phyloP scores from a whole-genome alignment of 1,284 basidiomycete species.

The Abortiporus biennis region DNA sequence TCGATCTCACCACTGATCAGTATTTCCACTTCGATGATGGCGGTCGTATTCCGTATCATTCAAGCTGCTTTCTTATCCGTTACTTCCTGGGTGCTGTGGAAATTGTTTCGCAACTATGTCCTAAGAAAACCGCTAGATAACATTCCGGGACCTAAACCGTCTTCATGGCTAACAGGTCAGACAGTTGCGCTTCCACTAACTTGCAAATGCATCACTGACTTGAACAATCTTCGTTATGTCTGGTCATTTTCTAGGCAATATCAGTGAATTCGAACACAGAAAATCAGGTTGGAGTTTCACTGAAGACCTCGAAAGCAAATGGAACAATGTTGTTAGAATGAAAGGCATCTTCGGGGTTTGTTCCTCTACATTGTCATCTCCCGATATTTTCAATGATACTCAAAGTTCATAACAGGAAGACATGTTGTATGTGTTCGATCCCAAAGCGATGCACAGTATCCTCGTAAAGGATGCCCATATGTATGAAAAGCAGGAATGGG shows the following conservation, averaged over 20 bases:
- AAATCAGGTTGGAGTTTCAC: not conserved
- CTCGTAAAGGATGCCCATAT: conserved; percentile 2
- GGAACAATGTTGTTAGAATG: not conserved
- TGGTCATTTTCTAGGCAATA: not conserved
- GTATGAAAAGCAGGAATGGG: not conserved
- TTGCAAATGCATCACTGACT: not conserved
- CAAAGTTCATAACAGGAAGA: conserved; percentile 28
- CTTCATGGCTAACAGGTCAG: conserved; percentile 2
- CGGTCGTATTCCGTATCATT: too few species aligned
- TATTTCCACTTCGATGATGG: too few species aligned
- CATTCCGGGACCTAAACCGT: not conserved
- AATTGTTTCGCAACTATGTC: not conserved
- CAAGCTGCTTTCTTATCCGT: too few species aligned
- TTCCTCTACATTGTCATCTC: too few species aligned
- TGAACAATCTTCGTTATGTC: too few species aligned
- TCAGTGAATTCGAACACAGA: not conserved
- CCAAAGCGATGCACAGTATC: conserved; percentile 1
- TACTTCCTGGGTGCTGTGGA: too few species aligned
- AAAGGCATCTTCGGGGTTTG: not conserved
- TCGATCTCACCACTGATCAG: too few species aligned
- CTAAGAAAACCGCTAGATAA: not conserved
- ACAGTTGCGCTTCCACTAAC: too few species aligned
- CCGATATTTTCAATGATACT: conserved; percentile 13
- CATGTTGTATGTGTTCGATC: conserved; percentile 5
- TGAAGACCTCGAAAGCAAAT: not conserved